Base-by-base conservation (phyloP, 805 yeast species). In the Komagataella phaffii region DNA sequence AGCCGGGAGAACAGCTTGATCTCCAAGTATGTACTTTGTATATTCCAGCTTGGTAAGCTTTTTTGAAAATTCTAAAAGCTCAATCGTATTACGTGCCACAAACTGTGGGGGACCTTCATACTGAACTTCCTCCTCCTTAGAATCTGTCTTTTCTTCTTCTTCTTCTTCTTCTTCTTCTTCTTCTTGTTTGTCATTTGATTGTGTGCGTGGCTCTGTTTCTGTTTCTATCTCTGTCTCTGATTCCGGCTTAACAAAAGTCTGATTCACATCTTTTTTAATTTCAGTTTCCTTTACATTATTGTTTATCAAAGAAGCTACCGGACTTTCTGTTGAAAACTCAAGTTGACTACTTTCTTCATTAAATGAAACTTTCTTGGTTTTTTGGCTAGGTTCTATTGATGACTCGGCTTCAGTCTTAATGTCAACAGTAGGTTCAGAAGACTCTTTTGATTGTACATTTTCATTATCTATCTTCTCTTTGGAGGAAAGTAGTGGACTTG, bases 91-190 rank as follows among this genome's bases (percentile, higher is more conserved):
- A 43, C 77, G 71, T 1, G 80, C 72, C 2, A 83, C 80, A 51
- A 72, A 72, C 59, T 81, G 88, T 2, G 70, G 64, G 1, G 95
- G 95, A 0, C 95, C 95, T 62, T 81, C 83, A 57, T 72, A 80
- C 0, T 47, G 51, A 3, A 30, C 52, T 21, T 44, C 53, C 8
- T 23, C 47, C n/a, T 36, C 48, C 17, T 51, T 54, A 36, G 45
- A 18, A n/a, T 47, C 50, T 17, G 48, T 50, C 3, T 18, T 30
- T 19, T 45, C 53, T 17, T 47, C 43, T 3, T 45, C 50, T 17
- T 49, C 51, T 2, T 21, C 36, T 19, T 45, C 53, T n/a, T 47
- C 43, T 3, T 45, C 50, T 17, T 49, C 51, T 2, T 21, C 36
- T 19, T 45, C 53, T n/a, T 47, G 36, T 2, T 45, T 48, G 17